phyloP scores from a whole-genome alignment of 495 filamentous ascomycete species.

The Immersiella caudata region DNA sequence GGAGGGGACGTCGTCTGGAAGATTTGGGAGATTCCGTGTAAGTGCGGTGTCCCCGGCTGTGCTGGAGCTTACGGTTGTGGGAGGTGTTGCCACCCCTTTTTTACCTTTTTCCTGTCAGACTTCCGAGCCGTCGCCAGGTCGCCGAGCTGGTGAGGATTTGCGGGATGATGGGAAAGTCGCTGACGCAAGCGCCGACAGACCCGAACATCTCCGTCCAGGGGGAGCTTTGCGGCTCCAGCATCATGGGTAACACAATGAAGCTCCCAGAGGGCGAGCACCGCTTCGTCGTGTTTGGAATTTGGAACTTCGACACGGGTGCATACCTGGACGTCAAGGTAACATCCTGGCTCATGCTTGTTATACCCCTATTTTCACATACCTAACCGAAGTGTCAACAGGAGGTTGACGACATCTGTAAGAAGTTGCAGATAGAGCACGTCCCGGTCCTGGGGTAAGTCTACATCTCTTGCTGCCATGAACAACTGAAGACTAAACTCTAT shows the following conservation, averaged over 20 bases:
- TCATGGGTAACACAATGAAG: slow-evolving; percentile 27
- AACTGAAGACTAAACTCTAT: not conserved
- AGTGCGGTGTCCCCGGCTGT: not conserved
- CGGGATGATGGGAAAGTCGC: not conserved
- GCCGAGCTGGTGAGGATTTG: not conserved
- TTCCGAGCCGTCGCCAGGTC: not conserved
- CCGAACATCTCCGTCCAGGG: slow-evolving; percentile 28
- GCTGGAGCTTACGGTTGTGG: not conserved
- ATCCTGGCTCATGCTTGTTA: not conserved
- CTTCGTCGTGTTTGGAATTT: slow-evolving; percentile 31
- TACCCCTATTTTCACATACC: not conserved
- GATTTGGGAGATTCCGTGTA: slow-evolving; percentile 7
- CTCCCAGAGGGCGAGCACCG: slow-evolving; percentile 25
- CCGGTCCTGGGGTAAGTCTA: slow-evolving; percentile 19
- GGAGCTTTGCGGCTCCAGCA: slow-evolving; percentile 23
- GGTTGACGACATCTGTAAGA: slow-evolving; percentile 17
- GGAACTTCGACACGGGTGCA: slow-evolving; percentile 24
- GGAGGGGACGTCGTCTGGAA: slow-evolving; percentile 14
- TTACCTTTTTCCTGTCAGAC: no score
- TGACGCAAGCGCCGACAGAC: not conserved
- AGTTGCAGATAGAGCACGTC: slow-evolving; percentile 20
- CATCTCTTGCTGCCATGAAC: not conserved
- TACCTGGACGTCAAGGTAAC: slow-evolving; percentile 17
- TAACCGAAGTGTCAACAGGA: not conserved
- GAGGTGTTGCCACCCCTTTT: not conserved